Conservation (phyloP, 768 basidiomycete species). For the Amanita phalloides region DNA sequence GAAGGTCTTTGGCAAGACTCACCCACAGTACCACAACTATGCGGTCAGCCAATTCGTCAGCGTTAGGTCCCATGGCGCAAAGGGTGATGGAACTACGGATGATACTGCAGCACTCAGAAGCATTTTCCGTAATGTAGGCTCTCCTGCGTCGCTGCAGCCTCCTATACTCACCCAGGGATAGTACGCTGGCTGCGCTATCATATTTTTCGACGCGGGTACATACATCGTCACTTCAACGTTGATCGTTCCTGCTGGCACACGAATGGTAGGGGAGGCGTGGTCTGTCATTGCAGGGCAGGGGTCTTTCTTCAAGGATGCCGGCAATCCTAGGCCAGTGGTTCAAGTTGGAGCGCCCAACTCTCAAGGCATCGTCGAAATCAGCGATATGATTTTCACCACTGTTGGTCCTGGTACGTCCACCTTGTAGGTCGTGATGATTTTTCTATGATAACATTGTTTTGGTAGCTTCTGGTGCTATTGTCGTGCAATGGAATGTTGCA, state of each 20-base stretch:
- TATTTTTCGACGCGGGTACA: conserved; percentile 69
- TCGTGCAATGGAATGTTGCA: conserved; percentile 59
- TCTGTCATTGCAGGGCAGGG: conserved; percentile 44
- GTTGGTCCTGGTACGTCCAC: conserved; percentile 32
- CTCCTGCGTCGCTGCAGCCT: not conserved
- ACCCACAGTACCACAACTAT: conserved; percentile 59
- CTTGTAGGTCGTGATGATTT: not conserved
- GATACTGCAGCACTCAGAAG: conserved; percentile 61
- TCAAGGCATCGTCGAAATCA: conserved; percentile 46
- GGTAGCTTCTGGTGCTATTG: conserved; percentile 47
- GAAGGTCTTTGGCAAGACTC: conserved; percentile 48
- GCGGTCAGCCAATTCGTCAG: conserved; percentile 59
- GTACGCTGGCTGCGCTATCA: conserved; percentile 68
- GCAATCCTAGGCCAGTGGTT: conserved; percentile 35
- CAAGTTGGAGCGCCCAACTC: conserved; percentile 39
- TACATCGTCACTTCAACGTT: conserved; percentile 46
- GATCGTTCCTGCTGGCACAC: conserved; percentile 46
- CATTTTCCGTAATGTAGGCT: conserved; percentile 43
- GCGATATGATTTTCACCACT: conserved; percentile 54
- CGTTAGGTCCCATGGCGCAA: conserved; percentile 59
- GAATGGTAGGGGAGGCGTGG: conserved; percentile 54
- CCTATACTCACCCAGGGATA: conserved; percentile 14
- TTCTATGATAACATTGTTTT: not conserved
- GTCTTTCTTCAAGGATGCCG: conserved; percentile 29
- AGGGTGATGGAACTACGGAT: conserved; percentile 67